Evolutionary conservation across 2,329 filamentous ascomycete species (phyloP), one percentile per base, ranked within the genome.

Genomic region (Fusarium equiseti): DNA sequence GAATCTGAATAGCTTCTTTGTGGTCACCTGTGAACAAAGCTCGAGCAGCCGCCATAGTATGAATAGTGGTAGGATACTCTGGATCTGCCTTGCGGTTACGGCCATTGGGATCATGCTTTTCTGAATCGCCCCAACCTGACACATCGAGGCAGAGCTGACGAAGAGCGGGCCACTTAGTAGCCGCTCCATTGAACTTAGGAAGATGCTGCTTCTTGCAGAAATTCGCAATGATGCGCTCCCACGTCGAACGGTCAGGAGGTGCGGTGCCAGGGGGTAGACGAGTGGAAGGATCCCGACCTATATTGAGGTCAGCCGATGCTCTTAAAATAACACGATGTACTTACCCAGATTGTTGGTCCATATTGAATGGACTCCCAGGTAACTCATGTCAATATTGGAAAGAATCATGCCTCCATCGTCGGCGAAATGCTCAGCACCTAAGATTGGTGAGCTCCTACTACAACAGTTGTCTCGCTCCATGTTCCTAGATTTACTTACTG

Each of bases 31-130:
- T 88, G 78, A 95, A 93, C 2, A 95, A 83, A 3, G 92, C 92
- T 67, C 91, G 88, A 0, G 92, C 92, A 24, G 94, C 91, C 13
- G 91, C 90, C 84, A 92, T 92, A 52, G 93, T 94, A 75, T 92
- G 84, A 68, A 83, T 83, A 3, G 84, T 84, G 2, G 86, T 88
- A n/a, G 83, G 84, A 68, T 83, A 84, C 62, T 85, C 85, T 1
- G 83, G 78, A 38, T 79, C 80, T 29, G 79, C 79, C 11, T 82
- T 81, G 31, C 79, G 76, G 79, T 84, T 83, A 18, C 80, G 75
- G 24, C 83, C 83, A 45, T 83, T 80, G 15, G 81, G 79, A 44
- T 84, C 82, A 46, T 85, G 78, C 59, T 73, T 84, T 81, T 71
- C 85, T 75, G 62, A 87, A 83, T 79, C 89, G 85, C 91, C 89